Evolutionary conservation across 2,329 filamentous ascomycete species (phyloP).

Genomic region (Pyrenochaeta sp.): DNA sequence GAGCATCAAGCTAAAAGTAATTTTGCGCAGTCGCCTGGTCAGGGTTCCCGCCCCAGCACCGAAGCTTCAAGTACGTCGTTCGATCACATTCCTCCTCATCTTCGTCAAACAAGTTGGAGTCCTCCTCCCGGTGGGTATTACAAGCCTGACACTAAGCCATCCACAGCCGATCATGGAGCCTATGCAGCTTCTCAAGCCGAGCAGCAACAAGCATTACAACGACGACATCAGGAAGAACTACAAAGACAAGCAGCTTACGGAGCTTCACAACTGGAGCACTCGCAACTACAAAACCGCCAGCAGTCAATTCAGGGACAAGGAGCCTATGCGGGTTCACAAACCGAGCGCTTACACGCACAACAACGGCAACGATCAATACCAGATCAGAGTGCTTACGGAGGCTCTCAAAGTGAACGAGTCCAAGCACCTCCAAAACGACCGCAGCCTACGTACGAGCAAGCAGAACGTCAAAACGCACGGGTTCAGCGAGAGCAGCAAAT

Average conservation of each 20-base stretch:
- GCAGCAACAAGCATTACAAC: conserved; percentile 21
- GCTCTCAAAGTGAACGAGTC: neutral
- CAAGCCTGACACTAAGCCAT: conserved; percentile 24
- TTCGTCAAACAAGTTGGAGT: conserved; percentile 15
- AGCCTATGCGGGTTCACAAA: neutral
- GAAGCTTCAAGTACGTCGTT: conserved; percentile 4
- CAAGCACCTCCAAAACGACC: conserved; percentile 3
- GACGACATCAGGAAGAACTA: conserved; percentile 15
- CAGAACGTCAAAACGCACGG: conserved; percentile 13
- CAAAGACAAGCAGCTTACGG: conserved; percentile 10
- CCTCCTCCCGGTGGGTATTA: conserved; percentile 36
- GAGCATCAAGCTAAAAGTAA: conserved; percentile 25
- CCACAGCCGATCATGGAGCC: conserved; percentile 20
- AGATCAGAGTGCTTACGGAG: neutral
- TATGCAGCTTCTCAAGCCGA: conserved; percentile 23
- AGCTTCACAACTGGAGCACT: conserved; percentile 9
- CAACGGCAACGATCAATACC: conserved; percentile 6
- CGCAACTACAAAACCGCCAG: conserved; percentile 7
- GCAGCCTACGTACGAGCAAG: conserved; percentile 2
- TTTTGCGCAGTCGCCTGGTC: conserved; percentile 10
- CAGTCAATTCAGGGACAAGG: conserved; percentile 5
- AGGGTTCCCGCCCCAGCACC: conserved; percentile 7
- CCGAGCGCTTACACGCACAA: conserved; percentile 7
- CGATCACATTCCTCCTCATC: conserved; percentile 14
- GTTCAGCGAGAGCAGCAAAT: conserved; percentile 6